Evolutionary conservation across 345 rosid genomes (phyloP).

Genomic region (Populus ilicifolia): DNA sequence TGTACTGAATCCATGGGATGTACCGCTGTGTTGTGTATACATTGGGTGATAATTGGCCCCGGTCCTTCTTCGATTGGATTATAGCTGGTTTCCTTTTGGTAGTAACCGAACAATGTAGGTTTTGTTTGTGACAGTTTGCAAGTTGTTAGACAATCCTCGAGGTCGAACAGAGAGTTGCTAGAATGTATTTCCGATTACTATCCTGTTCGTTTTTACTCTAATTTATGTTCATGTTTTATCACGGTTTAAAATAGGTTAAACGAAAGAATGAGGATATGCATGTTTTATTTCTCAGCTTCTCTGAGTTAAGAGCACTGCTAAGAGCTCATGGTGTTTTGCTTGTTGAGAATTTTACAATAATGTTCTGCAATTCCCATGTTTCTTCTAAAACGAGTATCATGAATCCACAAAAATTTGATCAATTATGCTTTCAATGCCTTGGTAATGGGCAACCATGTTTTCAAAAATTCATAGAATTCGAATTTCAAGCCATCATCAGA

Average conservation of each 20-base stretch:
- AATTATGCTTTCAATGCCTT: neutral
- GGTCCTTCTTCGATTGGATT: neutral
- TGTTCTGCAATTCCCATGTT: neutral
- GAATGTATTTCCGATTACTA: neutral
- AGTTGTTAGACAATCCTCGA: neutral
- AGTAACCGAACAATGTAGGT: neutral
- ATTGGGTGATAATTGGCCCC: neutral
- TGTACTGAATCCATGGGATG: neutral
- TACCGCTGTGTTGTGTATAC: neutral
- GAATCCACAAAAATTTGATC: neutral
- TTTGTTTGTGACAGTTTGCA: neutral
- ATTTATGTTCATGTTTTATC: neutral
- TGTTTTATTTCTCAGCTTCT: neutral
- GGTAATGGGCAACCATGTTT: neutral
- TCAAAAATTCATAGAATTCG: neutral
- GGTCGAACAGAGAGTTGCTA: constrained; percentile 1
- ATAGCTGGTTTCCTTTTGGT: neutral
- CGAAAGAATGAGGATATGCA: neutral
- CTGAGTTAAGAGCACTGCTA: neutral
- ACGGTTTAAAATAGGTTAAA: neutral
- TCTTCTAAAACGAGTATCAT: neutral
- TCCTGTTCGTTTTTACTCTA: no score
- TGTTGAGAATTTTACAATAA: neutral
- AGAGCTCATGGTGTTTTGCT: neutral
- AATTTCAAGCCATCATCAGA: neutral